Conservation (phyloP, 495 filamentous ascomycete genomes). For the Glarea lozoyensis region DNA sequence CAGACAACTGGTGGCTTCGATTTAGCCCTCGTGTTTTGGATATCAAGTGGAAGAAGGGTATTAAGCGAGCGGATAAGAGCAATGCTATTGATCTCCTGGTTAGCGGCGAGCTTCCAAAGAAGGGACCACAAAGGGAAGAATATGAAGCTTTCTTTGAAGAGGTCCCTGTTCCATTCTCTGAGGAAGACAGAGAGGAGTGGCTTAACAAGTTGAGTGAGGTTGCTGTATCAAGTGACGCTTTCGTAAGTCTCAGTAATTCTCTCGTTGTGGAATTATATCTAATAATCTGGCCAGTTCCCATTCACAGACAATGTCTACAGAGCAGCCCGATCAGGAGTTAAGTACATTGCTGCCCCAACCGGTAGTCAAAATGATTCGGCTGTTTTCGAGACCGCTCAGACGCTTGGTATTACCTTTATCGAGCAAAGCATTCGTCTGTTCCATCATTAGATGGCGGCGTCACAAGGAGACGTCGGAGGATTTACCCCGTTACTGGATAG, state of each 20-base stretch:
- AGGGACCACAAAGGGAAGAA: conserved; percentile 68
- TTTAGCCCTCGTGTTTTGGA: conserved; percentile 81
- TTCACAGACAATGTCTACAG: conserved; percentile 97
- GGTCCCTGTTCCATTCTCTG: conserved; percentile 75
- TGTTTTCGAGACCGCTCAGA: conserved; percentile 87
- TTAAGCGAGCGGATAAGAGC: conserved; percentile 93
- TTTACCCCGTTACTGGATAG: too few relatives aligned
- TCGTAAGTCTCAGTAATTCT: conserved; percentile 51
- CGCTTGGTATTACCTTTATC: conserved; percentile 78
- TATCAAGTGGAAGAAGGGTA: conserved; percentile 94
- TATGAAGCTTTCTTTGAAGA: conserved; percentile 90
- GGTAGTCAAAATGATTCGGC: conserved; percentile 88
- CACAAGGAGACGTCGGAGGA: background rate
- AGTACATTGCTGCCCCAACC: conserved; percentile 88
- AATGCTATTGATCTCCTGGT: conserved; percentile 96
- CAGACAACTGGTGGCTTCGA: conserved; percentile 98
- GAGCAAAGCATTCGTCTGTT: conserved; percentile 24
- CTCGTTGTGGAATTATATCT: background rate
- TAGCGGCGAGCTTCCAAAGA: conserved; percentile 75
- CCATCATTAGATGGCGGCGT: conserved; percentile 19
- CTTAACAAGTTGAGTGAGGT: conserved; percentile 71
- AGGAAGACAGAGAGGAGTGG: conserved; percentile 79
- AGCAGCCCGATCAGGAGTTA: conserved; percentile 76
- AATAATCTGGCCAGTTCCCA: conserved; percentile 65
- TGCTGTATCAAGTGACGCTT: conserved; percentile 85